A percentile compares a stretch with the other conserved stretches of the same genome.
phyloP scores from a whole-genome alignment of 1,284 basidiomycete genomes.

The Cutaneotrichosporon cavernicola region DNA sequence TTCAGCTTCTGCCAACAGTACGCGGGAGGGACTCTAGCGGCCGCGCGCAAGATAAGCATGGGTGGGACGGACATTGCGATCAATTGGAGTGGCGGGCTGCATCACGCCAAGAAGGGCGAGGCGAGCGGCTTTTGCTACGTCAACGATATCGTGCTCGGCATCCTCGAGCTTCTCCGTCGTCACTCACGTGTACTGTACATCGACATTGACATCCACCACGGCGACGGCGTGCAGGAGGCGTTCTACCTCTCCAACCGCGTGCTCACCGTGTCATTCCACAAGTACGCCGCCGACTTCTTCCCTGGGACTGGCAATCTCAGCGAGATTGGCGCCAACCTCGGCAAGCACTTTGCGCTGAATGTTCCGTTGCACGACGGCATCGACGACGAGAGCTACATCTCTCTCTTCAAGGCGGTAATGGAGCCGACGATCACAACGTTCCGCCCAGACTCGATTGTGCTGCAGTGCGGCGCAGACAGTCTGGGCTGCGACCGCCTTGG shows the following conservation, averaged over 20 bases:
- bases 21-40: constrained; percentile 84
- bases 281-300: constrained; percentile 98
- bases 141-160: constrained; percentile 91
- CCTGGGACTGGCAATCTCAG: constrained; percentile 91
- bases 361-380: constrained; percentile 95
- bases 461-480: constrained; percentile 97
- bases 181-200: constrained; percentile 91
- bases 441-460: constrained; percentile 83
- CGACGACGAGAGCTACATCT: constrained; percentile 94
- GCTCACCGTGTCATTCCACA: constrained; percentile 98
- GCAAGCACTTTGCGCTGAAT: constrained; percentile 95
- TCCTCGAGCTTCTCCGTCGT: constrained; percentile 83
- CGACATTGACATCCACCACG: constrained; percentile 96
- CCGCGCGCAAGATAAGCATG: constrained; percentile 76
- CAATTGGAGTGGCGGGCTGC: constrained; percentile 94
- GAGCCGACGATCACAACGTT: constrained; percentile 90
- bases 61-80: constrained; percentile 93
- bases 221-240: constrained; percentile 93
- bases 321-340: constrained; percentile 77
- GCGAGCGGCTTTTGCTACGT: constrained; percentile 96
- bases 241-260: constrained; percentile 98
- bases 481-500: constrained; percentile 91
- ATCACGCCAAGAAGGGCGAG: constrained; percentile 93
- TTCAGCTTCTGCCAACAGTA: constrained; percentile 92
- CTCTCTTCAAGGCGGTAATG: constrained; percentile 93